phyloP scores from a whole-genome alignment of 352 stramenopile species.

The Globisporangium nodosum region DNA sequence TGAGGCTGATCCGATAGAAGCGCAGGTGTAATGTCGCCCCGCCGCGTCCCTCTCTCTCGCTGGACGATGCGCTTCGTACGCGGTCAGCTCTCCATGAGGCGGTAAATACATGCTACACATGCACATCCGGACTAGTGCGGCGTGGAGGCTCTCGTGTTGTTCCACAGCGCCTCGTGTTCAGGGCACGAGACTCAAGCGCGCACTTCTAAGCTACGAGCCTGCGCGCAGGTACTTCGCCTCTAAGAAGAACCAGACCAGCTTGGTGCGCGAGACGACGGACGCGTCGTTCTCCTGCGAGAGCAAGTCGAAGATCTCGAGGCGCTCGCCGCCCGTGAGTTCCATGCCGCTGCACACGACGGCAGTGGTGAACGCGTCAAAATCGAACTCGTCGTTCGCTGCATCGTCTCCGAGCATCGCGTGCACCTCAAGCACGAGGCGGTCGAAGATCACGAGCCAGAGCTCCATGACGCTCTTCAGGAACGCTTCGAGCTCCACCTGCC shows the following conservation, averaged over 20 bases:
- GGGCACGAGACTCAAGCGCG: background rate
- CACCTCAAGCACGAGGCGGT: conserved; percentile 22
- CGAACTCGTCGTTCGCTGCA: conserved; percentile 14
- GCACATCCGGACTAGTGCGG: background rate
- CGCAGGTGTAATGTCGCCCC: conserved; percentile 5
- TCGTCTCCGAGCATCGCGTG: conserved; percentile 16
- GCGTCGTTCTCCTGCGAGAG: conserved; percentile 33
- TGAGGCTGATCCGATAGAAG: conserved; percentile 7
- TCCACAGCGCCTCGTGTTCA: no score
- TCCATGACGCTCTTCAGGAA: conserved; percentile 37
- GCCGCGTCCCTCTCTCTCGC: background rate
- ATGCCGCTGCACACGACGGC: conserved; percentile 27
- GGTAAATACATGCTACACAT: conserved; percentile 5
- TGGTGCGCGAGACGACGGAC: conserved; percentile 20
- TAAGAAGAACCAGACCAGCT: conserved; percentile 20
- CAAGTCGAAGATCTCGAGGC: conserved; percentile 52
- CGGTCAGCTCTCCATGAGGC: background rate
- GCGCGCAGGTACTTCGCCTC: conserved; percentile 22
- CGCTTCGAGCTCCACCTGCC: conserved; percentile 34
- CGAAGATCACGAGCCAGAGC: conserved; percentile 35
- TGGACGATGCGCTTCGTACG: background rate
- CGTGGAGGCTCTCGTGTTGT: no score
- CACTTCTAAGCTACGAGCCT: background rate
- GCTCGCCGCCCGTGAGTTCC: conserved; percentile 48
- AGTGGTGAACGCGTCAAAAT: conserved; percentile 34